Percentiles rank a stretch among this genome's conserved stretches.
These are phyloP conservation scores for Castanea sativa DNA, from an alignment of 306 rosid species.

Conservation along the genomic window DNA sequence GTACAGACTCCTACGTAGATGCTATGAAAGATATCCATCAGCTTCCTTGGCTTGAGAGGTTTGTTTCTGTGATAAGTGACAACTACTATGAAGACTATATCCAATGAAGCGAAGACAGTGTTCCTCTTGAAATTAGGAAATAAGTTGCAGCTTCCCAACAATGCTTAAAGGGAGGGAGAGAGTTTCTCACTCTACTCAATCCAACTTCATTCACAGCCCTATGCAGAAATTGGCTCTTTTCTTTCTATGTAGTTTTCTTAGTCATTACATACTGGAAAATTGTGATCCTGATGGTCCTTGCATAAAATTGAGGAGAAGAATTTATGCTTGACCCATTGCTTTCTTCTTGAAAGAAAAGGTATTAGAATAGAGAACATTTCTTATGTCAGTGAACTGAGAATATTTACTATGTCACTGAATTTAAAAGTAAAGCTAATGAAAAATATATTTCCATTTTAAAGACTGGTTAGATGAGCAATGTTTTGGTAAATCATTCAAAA, in stretches of 20 bases:
- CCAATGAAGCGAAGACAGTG: slow-evolving; percentile 44
- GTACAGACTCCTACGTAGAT: slow-evolving; percentile 75
- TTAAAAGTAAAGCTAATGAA: neutral
- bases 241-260: slow-evolving; percentile 4
- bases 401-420: slow-evolving; percentile 7
- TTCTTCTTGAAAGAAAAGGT: slow-evolving; percentile 13
- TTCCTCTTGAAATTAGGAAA: slow-evolving; percentile 29
- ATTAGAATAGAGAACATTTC: neutral
- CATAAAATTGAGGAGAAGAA: slow-evolving; percentile 14
- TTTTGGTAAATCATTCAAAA: neutral
- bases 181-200: slow-evolving; percentile 47
- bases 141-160: slow-evolving; percentile 30
- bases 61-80: slow-evolving; percentile 92
- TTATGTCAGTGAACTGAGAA: neutral
- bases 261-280: slow-evolving; percentile 11
- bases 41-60: slow-evolving; percentile 97
- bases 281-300: slow-evolving; percentile 12
- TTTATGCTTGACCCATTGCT: slow-evolving; percentile 8
- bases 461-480: no score
- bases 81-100: slow-evolving; percentile 79
- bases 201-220: slow-evolving; percentile 16
- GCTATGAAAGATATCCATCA: slow-evolving; percentile 93
- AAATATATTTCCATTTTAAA: neutral
- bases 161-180: slow-evolving; percentile 35
- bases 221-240: slow-evolving; percentile 8